Evolutionary conservation across 345 rosid genomes (phyloP).

Genomic region (Pseudoturritis turrita): DNA sequence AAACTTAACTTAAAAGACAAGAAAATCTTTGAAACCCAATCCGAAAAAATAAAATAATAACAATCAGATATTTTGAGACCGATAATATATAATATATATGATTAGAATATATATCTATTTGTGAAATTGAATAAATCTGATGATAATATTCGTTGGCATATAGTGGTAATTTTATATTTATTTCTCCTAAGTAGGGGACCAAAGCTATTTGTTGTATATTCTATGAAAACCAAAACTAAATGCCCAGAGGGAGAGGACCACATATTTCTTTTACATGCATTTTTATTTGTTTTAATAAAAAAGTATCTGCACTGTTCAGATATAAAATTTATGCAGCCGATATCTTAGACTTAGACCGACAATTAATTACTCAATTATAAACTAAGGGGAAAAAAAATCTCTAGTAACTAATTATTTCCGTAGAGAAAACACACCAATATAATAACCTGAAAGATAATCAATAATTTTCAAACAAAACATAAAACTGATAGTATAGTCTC

Average conservation of each 20-base stretch:
- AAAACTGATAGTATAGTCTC: background rate
- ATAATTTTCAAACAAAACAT: no score
- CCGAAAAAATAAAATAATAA: background rate
- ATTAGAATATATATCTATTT: background rate
- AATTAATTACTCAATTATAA: background rate
- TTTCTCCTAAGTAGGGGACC: slow-evolving; percentile 31
- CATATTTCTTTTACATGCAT: background rate
- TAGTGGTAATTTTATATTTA: background rate
- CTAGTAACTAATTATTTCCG: background rate
- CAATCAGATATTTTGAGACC: background rate
- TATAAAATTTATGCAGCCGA: slow-evolving; percentile 23
- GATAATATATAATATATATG: background rate
- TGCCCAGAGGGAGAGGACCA: slow-evolving; percentile 23
- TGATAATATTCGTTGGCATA: background rate
- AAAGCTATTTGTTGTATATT: slow-evolving; percentile 20
- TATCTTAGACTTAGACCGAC: slow-evolving; percentile 29
- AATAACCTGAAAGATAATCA: background rate
- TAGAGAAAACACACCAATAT: background rate
- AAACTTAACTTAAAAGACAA: background rate
- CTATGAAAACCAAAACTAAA: slow-evolving; percentile 19
- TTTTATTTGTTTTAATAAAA: background rate
- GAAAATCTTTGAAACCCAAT: background rate
- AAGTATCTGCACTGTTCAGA: slow-evolving; percentile 17
- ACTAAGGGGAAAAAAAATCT: background rate
- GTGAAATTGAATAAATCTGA: background rate